Evolutionary conservation across 495 filamentous ascomycete species (phyloP).

Genomic region (Daldinia bambusicola): DNA sequence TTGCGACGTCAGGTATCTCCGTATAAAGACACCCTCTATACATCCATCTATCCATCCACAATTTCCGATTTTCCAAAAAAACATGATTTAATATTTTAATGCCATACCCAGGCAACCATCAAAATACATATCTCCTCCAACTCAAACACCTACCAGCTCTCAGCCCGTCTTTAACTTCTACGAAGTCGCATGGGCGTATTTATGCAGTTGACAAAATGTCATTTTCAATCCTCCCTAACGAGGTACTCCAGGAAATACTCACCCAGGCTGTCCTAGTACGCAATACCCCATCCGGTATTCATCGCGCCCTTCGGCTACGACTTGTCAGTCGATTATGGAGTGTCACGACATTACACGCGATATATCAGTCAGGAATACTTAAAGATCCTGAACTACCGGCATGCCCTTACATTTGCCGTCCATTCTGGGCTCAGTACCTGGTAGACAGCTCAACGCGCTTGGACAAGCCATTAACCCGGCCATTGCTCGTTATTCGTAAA

Average conservation of each 20-base stretch:
- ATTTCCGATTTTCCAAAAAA: no score
- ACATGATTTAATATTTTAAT: no score
- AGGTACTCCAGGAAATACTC: not conserved
- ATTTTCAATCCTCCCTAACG: not conserved
- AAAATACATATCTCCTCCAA: no score
- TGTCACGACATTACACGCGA: not conserved
- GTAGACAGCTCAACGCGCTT: not conserved
- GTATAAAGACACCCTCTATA: no score
- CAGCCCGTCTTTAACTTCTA: no score
- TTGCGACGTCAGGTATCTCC: no score
- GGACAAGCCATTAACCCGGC: not conserved
- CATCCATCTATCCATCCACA: no score
- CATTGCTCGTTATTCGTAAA: not conserved
- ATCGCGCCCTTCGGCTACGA: not conserved
- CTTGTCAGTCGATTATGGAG: not conserved
- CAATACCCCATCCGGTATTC: not conserved
- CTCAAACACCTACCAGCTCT: no score
- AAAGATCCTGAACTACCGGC: no score
- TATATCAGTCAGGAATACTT: not conserved
- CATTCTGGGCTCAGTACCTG: not conserved
- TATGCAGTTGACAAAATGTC: not conserved
- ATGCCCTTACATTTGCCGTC: not conserved
- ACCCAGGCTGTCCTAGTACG: not conserved
- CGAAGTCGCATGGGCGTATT: no score
- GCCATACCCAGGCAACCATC: no score